Evolutionary conservation across 352 stramenopile genomes (phyloP).

Genomic region (Globisporangium paroecandrum): DNA sequence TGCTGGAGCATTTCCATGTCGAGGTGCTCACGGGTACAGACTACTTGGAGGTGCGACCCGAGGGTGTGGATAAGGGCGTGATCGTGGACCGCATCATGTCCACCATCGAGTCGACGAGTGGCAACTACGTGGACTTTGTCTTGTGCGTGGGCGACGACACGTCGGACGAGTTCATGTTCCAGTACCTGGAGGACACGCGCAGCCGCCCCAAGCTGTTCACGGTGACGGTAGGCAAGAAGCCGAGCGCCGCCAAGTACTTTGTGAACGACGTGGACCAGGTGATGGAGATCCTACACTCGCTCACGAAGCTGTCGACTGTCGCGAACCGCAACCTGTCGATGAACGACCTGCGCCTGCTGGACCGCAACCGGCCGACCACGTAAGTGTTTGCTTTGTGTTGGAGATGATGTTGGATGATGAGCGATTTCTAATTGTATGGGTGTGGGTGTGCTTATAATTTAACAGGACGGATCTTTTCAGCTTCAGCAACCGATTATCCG

Average conservation of each 20-base stretch:
- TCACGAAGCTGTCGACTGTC: constrained; percentile 83
- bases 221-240: constrained; percentile 98
- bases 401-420: not conserved
- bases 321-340: constrained; percentile 84
- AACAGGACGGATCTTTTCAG: constrained; percentile 29
- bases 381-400: constrained; percentile 24
- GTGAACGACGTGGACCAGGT: constrained; percentile 97
- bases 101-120: constrained; percentile 76
- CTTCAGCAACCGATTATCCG: constrained; percentile 23
- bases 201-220: constrained; percentile 88
- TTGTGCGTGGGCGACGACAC: constrained; percentile 97
- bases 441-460: not conserved
- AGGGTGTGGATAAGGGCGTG: constrained; percentile 98
- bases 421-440: not conserved
- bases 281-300: constrained; percentile 89
- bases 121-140: constrained; percentile 93
- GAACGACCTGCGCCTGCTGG: constrained; percentile 77
- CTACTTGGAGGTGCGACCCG: constrained; percentile 94
- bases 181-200: constrained; percentile 75
- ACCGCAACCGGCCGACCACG: constrained; percentile 45
- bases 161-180: constrained; percentile 98
- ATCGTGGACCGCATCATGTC: constrained; percentile 95
- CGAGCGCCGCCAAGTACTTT: constrained; percentile 96
- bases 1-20: constrained; percentile 94
- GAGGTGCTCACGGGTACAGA: constrained; percentile 90